Percentiles rank a stretch among this genome's conserved stretches.
phyloP scores from a whole-genome alignment of 257 asterid species.

The Capsicum chinense region DNA sequence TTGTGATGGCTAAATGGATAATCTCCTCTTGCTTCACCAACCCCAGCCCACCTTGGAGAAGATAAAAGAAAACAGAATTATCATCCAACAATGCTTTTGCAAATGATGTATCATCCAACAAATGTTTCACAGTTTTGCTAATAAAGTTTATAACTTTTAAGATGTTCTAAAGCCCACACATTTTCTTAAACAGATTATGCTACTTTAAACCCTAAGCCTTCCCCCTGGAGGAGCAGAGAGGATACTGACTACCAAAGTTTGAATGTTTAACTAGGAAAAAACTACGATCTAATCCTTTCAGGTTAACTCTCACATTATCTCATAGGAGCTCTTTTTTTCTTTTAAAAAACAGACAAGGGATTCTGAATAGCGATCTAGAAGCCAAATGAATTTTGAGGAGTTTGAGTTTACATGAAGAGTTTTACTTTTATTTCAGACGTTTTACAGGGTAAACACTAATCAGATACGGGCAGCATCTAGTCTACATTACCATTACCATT shows the following conservation, averaged over 20 bases:
- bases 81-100: conserved; percentile 16
- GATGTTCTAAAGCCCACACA: background rate
- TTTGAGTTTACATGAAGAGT: background rate
- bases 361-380: conserved; percentile 14
- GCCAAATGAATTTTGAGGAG: conserved; percentile 4
- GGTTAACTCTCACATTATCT: conserved; percentile 5
- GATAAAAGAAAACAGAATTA: conserved; percentile 30
- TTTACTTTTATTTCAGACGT: background rate
- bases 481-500: conserved; percentile 18
- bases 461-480: background rate
- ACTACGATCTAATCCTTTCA: background rate
- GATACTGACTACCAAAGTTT: conserved; percentile 1
- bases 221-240: conserved; percentile 1
- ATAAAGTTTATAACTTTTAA: background rate
- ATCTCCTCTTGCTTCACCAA: conserved; percentile 82
- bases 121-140: conserved; percentile 8
- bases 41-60: conserved; percentile 77
- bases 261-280: conserved; percentile 2
- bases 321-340: background rate
- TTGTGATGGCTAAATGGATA: conserved; percentile 96
- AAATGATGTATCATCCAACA: conserved; percentile 1
- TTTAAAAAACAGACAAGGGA: background rate
- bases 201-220: background rate
- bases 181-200: background rate
- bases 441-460: background rate